Conservation (phyloP, 805 yeast species). For the Hanseniaspora clermontiae region DNA sequence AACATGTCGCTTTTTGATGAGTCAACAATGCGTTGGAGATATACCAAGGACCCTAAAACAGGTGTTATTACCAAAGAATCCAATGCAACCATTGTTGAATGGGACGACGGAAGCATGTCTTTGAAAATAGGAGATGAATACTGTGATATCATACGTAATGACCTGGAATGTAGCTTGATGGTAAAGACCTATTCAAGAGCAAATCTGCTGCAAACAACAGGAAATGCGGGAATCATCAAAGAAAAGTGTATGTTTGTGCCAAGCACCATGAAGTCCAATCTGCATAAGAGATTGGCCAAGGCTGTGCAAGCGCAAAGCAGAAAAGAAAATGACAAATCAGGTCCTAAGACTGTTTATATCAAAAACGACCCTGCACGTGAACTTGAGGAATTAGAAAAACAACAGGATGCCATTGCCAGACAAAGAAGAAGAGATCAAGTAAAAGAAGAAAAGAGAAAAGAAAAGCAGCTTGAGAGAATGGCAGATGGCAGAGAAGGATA, state of each 20-base stretch:
- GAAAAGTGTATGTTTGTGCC: conserved; percentile 70
- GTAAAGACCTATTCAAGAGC: conserved; percentile 58
- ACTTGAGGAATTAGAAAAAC: conserved; percentile 54
- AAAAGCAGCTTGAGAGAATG: conserved; percentile 38
- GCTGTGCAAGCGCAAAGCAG: conserved; percentile 36
- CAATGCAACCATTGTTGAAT: conserved; percentile 77
- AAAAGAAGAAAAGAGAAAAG: conserved; percentile 43
- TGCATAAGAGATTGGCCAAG: conserved; percentile 67
- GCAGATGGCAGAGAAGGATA: conserved; percentile 27
- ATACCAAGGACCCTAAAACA: conserved; percentile 56
- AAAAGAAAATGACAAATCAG: conserved; percentile 26
- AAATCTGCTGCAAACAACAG: conserved; percentile 47
- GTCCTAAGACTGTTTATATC: conserved; percentile 32
- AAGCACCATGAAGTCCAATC: conserved; percentile 73
- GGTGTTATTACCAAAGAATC: conserved; percentile 67
- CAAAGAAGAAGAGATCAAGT: conserved; percentile 53
- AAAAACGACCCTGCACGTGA: conserved; percentile 57
- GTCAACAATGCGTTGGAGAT: conserved; percentile 90
- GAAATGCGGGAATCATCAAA: conserved; percentile 47
- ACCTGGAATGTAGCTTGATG: conserved; percentile 57
- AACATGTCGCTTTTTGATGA: conserved; percentile 58
- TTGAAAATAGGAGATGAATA: conserved; percentile 77
- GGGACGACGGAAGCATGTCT: conserved; percentile 88
- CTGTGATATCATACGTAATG: conserved; percentile 60
- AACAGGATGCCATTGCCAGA: conserved; percentile 49